phyloP scores from a whole-genome alignment of 441 rosid genomes.

The Kokia cookei region DNA sequence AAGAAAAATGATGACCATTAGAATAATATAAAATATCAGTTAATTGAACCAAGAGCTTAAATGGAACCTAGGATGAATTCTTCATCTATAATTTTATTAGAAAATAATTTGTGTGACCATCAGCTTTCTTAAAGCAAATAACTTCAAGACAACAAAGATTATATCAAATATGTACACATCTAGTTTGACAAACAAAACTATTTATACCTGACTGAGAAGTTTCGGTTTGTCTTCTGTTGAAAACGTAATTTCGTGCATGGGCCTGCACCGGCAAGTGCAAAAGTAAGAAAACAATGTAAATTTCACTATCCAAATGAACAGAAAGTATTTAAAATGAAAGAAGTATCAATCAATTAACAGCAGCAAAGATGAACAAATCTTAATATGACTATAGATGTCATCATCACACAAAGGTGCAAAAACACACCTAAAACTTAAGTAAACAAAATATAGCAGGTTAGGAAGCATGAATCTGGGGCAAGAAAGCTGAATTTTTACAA shows the following conservation, averaged over 20 bases:
- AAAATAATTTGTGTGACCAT: neutral
- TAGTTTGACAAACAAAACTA: constrained; percentile 5
- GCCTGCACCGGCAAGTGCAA: constrained; percentile 28
- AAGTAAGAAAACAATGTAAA: constrained; percentile 10
- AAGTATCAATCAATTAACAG: neutral
- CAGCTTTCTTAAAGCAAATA: neutral
- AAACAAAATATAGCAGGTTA: neutral
- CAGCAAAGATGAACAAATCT: neutral
- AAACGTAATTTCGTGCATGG: constrained; percentile 70
- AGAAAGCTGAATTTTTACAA: neutral
- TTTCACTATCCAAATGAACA: constrained; percentile 3
- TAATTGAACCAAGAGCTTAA: neutral
- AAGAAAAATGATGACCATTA: neutral
- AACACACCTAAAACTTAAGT: neutral
- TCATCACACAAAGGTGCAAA: neutral
- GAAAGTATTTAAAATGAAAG: neutral
- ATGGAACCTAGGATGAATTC: neutral
- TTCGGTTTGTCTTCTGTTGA: constrained; percentile 67
- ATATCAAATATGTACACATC: neutral
- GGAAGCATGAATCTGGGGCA: neutral
- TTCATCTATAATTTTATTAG: neutral
- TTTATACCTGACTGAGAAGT: constrained; percentile 65
- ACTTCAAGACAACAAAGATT: neutral
- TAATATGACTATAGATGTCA: neutral
- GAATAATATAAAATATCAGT: neutral